Evolutionary conservation across 2,329 filamentous ascomycete genomes (phyloP).

Genomic region (Aspergillus sp.): DNA sequence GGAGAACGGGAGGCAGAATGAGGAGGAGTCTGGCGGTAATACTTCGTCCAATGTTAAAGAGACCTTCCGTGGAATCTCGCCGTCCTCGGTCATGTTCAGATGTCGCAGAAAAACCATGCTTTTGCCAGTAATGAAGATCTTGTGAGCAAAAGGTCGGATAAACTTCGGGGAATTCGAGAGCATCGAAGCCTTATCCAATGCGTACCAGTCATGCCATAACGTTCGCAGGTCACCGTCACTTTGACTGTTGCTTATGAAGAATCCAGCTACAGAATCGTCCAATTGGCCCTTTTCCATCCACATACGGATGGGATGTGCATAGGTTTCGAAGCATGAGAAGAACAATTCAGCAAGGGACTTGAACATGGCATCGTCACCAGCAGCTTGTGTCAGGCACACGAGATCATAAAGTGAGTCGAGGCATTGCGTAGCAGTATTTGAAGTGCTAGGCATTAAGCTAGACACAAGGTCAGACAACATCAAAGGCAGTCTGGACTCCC

Average conservation of each 20-base stretch:
- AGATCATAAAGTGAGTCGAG: slow-evolving; percentile 76
- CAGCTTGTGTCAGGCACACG: slow-evolving; percentile 68
- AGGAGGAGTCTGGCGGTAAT: slow-evolving; percentile 42
- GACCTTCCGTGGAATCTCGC: slow-evolving; percentile 39
- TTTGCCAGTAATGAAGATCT: slow-evolving; percentile 86
- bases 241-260: slow-evolving; percentile 70
- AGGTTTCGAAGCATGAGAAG: slow-evolving; percentile 78
- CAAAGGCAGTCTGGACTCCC: slow-evolving; percentile 57
- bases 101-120: slow-evolving; percentile 81
- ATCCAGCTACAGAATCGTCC: slow-evolving; percentile 63
- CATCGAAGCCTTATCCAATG: slow-evolving; percentile 61
- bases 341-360: slow-evolving; percentile 69
- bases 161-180: slow-evolving; percentile 72
- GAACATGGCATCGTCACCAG: slow-evolving; percentile 65
- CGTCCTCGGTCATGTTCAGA: slow-evolving; percentile 53
- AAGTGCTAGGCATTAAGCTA: slow-evolving; percentile 51
- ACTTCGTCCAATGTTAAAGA: slow-evolving; percentile 34
- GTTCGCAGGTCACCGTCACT: slow-evolving; percentile 60
- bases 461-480: slow-evolving; percentile 64
- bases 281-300: slow-evolving; percentile 86
- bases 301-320: slow-evolving; percentile 72
- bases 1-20: slow-evolving; percentile 48
- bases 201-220: slow-evolving; percentile 76
- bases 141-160: slow-evolving; percentile 66
- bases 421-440: slow-evolving; percentile 65